phyloP scores from a whole-genome alignment of 2,329 filamentous ascomycete species.

The Cordyceps cateniannulata region DNA sequence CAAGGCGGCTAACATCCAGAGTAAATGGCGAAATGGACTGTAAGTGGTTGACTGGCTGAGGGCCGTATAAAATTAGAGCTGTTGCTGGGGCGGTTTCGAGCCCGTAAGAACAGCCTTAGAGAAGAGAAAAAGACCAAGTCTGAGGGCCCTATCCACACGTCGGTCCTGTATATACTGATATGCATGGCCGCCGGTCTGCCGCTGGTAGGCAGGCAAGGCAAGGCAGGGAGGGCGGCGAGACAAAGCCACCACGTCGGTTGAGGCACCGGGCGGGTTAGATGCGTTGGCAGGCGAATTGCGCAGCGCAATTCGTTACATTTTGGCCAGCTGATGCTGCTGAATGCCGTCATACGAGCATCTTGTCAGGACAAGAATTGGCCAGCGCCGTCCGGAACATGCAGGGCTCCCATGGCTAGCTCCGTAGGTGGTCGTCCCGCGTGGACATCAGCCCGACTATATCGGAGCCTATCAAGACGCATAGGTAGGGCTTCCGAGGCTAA shows the following conservation, averaged over 20 bases:
- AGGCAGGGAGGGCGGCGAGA: conserved; percentile 3
- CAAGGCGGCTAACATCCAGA: conserved; percentile 34
- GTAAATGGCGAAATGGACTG: conserved; percentile 29
- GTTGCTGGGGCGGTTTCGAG: neutral
- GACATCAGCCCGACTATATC: conserved; percentile 6
- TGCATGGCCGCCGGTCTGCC: neutral
- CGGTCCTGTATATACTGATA: neutral
- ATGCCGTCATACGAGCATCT: conserved; percentile 6
- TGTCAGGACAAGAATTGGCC: conserved; percentile 3
- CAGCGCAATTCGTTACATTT: neutral
- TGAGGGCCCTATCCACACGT: neutral
- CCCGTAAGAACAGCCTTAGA: neutral
- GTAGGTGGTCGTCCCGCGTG: conserved; percentile 1
- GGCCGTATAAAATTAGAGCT: conserved; percentile 39
- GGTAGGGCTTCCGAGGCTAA: neutral
- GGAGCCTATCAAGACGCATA: conserved; percentile 4
- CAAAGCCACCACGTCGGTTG: conserved; percentile 5
- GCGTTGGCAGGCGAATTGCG: conserved; percentile 10
- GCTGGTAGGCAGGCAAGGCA: neutral
- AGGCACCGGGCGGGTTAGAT: conserved; percentile 6
- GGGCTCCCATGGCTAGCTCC: conserved; percentile 10
- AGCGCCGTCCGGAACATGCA: neutral
- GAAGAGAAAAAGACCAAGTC: neutral
- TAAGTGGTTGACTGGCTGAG: conserved; percentile 33
- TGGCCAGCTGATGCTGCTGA: neutral